A percentile compares a stretch with the other conserved stretches of the same genome.
phyloP scores from a whole-genome alignment of 148 eudicot genomes.

The Diospyros kaki region DNA sequence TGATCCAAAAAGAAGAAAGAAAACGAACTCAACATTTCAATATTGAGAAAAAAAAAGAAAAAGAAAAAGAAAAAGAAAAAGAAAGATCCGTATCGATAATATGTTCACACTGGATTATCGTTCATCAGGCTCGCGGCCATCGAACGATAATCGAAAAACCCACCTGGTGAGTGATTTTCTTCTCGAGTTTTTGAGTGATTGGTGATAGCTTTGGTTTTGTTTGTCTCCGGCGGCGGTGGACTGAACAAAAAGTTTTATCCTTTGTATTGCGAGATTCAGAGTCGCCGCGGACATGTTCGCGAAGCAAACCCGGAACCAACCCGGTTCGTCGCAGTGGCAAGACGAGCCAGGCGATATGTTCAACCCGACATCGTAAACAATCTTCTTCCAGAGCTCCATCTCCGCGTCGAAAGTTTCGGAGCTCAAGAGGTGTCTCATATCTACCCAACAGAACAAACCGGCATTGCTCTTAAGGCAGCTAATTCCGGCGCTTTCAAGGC shows the following conservation, averaged over 20 bases:
- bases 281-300: conserved; percentile 63
- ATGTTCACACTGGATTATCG: conserved; percentile 29
- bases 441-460: conserved; percentile 75
- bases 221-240: conserved; percentile 10
- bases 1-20: conserved; percentile 5
- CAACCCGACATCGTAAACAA: conserved; percentile 51
- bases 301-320: conserved; percentile 78
- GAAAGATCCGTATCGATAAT: neutral
- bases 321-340: conserved; percentile 75
- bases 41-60: conserved; percentile 26
- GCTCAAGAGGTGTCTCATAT: conserved; percentile 50
- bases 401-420: conserved; percentile 57
- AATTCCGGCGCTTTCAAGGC: conserved; percentile 50
- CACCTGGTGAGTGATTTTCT: conserved; percentile 58
- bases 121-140: conserved; percentile 38
- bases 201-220: conserved; percentile 16
- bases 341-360: conserved; percentile 80
- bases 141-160: conserved; percentile 79
- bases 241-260: conserved; percentile 44
- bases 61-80: neutral
- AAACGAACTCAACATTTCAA: conserved; percentile 22
- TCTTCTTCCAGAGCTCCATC: conserved; percentile 68
- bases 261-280: conserved; percentile 45
- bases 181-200: conserved; percentile 28
- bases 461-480: conserved; percentile 52